A percentile compares a stretch with the other conserved stretches of the same genome.
phyloP scores from a whole-genome alignment of 1,284 basidiomycete species.

The Polyporus tsugae region DNA sequence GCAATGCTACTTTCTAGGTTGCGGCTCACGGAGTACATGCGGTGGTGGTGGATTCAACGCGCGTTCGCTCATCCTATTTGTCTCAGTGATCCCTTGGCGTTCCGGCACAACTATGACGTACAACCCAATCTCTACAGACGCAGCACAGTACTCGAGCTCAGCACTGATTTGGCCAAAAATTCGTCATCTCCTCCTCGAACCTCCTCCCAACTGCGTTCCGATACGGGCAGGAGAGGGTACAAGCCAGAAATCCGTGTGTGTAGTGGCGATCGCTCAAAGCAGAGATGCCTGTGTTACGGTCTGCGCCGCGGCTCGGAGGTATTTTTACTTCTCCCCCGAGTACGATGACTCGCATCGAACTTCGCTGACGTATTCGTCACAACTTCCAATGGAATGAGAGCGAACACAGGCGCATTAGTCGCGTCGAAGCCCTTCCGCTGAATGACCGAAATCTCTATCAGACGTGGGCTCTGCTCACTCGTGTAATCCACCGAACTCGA shows the following conservation, averaged over 20 bases:
- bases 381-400: background rate
- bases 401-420: background rate
- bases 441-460: background rate
- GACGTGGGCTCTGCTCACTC: background rate
- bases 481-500: background rate
- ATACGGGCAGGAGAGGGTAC: background rate
- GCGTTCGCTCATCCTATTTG: background rate
- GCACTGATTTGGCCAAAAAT: background rate
- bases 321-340: background rate
- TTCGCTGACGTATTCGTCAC: background rate
- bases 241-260: background rate
- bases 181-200: background rate
- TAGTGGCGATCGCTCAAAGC: background rate
- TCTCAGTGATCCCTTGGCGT: background rate
- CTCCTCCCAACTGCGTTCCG: too few relatives aligned
- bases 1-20: background rate
- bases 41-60: background rate
- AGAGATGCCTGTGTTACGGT: background rate
- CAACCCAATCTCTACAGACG: background rate
- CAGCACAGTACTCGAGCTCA: background rate
- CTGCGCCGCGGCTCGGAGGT: background rate
- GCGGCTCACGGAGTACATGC: background rate
- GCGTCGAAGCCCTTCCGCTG: background rate
- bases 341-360: background rate
- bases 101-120: background rate